Percentiles rank a stretch among this genome's conserved stretches.
Conservation (phyloP, 2,329 filamentous ascomycete genomes). For the Neoarthrinium moseri region DNA sequence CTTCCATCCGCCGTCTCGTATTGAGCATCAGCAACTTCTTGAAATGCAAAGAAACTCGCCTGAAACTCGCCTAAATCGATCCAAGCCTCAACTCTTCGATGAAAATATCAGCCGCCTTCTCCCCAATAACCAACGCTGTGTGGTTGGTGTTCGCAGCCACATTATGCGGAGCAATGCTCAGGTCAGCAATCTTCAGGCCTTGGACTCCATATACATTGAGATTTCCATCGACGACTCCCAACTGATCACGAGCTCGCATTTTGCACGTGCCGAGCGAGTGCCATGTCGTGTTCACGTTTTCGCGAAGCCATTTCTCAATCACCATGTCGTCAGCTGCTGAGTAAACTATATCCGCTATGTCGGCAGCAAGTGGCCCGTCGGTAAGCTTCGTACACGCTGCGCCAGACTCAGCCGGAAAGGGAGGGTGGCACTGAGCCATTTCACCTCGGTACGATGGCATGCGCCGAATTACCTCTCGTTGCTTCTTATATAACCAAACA, state of each 20-base stretch:
- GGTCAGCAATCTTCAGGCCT: slow-evolving; percentile 33
- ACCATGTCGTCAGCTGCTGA: slow-evolving; percentile 38
- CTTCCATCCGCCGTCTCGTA: no score
- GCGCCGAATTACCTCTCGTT: slow-evolving; percentile 55
- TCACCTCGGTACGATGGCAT: slow-evolving; percentile 48
- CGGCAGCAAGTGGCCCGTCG: slow-evolving; percentile 21
- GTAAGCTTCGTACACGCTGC: slow-evolving; percentile 30
- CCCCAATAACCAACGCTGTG: slow-evolving; percentile 43
- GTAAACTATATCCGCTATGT: slow-evolving; percentile 40
- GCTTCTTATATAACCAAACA: slow-evolving; percentile 61
- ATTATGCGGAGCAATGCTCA: slow-evolving; percentile 28
- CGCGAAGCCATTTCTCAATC: slow-evolving; percentile 36
- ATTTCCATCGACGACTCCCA: slow-evolving; percentile 35
- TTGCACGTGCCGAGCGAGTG: slow-evolving; percentile 22
- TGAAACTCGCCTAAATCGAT: no score
- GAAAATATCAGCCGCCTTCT: slow-evolving; percentile 40
- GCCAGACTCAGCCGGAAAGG: slow-evolving; percentile 35
- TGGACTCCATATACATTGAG: slow-evolving; percentile 35
- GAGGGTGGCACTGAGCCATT: slow-evolving; percentile 37
- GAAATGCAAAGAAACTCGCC: no score
- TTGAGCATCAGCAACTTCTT: no score
- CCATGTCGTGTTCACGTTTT: slow-evolving; percentile 33
- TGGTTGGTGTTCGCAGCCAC: slow-evolving; percentile 42
- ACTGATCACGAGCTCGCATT: slow-evolving; percentile 32
- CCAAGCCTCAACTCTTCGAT: slow-evolving; percentile 26